phyloP scores from a whole-genome alignment of 2,329 filamentous ascomycete species.

The Cytospora leucostoma region DNA sequence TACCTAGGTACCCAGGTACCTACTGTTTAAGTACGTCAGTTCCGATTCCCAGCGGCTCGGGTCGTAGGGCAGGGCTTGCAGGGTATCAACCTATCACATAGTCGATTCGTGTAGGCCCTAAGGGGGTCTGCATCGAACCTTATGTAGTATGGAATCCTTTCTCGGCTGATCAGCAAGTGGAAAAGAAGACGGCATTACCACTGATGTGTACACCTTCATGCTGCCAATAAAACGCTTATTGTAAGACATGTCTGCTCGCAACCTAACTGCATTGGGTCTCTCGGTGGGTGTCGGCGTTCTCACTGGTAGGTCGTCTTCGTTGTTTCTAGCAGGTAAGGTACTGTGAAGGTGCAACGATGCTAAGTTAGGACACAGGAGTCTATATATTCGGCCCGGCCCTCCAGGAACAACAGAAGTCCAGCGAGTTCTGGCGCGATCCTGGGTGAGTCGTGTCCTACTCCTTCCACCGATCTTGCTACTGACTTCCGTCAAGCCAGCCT shows the following conservation, averaged over 20 bases:
- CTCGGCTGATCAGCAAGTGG: background rate
- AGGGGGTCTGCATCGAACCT: background rate
- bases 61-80: background rate
- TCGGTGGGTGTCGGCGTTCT: constrained; percentile 29
- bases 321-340: background rate
- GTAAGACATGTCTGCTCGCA: constrained; percentile 24
- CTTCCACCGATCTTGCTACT: background rate
- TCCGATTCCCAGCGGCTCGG: background rate
- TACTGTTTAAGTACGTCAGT: background rate
- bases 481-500: constrained; percentile 12
- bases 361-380: constrained; percentile 31
- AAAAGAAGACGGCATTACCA: background rate
- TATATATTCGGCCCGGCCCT: constrained; percentile 34
- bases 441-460: constrained; percentile 7
- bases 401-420: constrained; percentile 27
- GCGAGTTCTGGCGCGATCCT: constrained; percentile 12
- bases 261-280: constrained; percentile 14
- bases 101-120: background rate
- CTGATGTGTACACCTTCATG: background rate
- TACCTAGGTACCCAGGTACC: background rate
- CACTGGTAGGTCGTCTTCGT: constrained; percentile 28
- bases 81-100: background rate
- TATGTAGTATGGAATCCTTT: background rate
- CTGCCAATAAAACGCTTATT: background rate
- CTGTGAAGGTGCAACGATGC: background rate